Conservation (phyloP, 352 stramenopile species). For the Phytophthora palmivora region DNA sequence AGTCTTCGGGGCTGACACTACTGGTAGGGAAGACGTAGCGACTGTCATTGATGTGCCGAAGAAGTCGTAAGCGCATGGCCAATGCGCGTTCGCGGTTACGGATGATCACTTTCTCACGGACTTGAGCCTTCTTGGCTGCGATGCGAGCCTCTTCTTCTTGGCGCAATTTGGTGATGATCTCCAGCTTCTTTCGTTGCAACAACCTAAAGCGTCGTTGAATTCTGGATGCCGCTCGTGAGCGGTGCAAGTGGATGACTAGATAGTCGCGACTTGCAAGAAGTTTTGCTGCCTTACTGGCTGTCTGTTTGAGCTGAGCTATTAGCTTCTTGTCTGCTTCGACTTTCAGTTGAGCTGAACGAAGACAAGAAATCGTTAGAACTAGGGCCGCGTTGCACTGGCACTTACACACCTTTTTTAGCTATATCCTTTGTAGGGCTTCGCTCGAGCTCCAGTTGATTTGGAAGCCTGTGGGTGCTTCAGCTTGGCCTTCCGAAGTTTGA, state of each 20-base stretch:
- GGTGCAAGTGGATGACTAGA: conserved; percentile 28
- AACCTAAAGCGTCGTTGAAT: conserved; percentile 48
- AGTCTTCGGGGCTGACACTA: not conserved
- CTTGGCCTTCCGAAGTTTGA: not conserved
- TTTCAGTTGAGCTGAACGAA: conserved; percentile 35
- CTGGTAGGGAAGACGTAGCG: not conserved
- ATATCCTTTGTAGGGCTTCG: conserved; percentile 59
- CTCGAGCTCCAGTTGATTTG: conserved; percentile 65
- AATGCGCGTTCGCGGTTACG: conserved; percentile 54
- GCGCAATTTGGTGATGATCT: conserved; percentile 17
- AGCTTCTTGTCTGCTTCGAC: conserved; percentile 48
- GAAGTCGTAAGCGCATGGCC: conserved; percentile 35
- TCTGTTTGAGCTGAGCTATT: conserved; percentile 43
- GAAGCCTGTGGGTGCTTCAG: conserved; percentile 36
- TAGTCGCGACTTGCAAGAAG: conserved; percentile 30
- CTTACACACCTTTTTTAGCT: conserved; percentile 43
- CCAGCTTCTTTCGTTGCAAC: conserved; percentile 14
- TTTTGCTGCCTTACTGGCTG: conserved; percentile 19
- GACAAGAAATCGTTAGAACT: conserved; percentile 4
- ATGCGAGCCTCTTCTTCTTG: conserved; percentile 34
- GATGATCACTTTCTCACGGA: conserved; percentile 44
- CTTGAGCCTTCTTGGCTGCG: conserved; percentile 40
- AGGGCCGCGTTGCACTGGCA: not conserved
- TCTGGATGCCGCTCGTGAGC: conserved; percentile 35
- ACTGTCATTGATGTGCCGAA: conserved; percentile 12